phyloP scores from a whole-genome alignment of 352 stramenopile species.

The Phytophthora parvispora region DNA sequence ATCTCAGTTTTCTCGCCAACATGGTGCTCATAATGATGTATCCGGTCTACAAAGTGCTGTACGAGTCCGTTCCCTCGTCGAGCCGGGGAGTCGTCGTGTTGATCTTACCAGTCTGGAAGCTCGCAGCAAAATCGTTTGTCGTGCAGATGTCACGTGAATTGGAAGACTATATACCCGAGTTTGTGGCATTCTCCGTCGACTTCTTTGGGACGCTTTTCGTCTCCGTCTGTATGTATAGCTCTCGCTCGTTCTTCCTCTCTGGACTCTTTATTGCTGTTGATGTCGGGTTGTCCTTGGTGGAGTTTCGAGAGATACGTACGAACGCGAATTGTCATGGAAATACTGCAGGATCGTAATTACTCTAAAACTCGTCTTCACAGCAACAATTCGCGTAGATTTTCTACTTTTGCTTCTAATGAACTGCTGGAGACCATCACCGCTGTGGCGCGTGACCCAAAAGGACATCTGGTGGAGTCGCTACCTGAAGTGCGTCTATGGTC shows the following conservation, averaged over 20 bases:
- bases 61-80: not conserved
- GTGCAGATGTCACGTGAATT: not conserved
- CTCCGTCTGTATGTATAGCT: not conserved
- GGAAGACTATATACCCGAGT: not conserved
- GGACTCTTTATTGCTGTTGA: not conserved
- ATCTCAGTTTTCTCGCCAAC: not conserved
- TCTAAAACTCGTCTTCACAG: not conserved
- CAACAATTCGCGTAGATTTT: not conserved
- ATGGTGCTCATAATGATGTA: not conserved
- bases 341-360: not conserved
- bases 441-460: not conserved
- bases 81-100: not conserved
- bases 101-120: not conserved
- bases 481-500: too few relatives aligned
- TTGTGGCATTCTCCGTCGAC: not conserved
- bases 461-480: not conserved
- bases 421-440: not conserved
- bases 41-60: not conserved
- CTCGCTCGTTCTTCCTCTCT: not conserved
- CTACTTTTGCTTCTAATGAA: not conserved
- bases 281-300: not conserved
- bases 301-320: not conserved
- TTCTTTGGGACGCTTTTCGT: not conserved
- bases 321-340: not conserved
- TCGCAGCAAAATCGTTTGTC: not conserved